Conservation (phyloP, 202 grass and related monocot species). For the Schoenoplectus tabernaemontani region DNA sequence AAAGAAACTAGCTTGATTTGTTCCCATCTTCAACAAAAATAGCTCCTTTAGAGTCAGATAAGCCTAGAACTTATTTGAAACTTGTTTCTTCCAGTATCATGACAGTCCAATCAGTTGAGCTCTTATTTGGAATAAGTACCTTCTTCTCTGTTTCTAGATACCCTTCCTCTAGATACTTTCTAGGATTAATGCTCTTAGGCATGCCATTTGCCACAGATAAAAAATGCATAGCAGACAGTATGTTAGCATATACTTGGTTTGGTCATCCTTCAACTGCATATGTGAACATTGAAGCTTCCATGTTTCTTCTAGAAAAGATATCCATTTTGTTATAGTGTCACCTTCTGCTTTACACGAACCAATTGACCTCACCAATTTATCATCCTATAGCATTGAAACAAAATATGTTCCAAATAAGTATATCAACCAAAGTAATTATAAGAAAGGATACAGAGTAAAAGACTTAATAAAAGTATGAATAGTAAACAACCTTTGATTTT, state of each 20-base stretch:
- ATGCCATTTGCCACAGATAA: conserved; percentile 21
- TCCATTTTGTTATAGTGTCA: conserved; percentile 70
- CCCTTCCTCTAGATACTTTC: conserved; percentile 58
- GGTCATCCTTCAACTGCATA: conserved; percentile 68
- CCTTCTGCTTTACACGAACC: conserved; percentile 61
- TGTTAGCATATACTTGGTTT: conserved; percentile 56
- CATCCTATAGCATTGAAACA: conserved; percentile 52
- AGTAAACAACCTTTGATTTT: conserved; percentile 64
- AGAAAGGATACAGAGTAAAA: neutral
- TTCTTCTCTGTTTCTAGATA: conserved; percentile 80
- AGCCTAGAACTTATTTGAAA: neutral
- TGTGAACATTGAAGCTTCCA: conserved; percentile 76
- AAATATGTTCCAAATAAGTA: neutral
- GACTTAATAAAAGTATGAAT: too few species aligned
- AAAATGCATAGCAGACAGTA: neutral
- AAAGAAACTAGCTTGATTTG: conserved; percentile 36
- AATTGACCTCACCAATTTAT: conserved; percentile 72
- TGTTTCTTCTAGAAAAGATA: conserved; percentile 80
- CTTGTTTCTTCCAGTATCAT: neutral
- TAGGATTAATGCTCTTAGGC: conserved; percentile 36
- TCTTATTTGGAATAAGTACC: conserved; percentile 26
- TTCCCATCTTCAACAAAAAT: conserved; percentile 30
- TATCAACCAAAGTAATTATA: neutral
- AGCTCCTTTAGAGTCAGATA: conserved; percentile 37
- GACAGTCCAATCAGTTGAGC: neutral